Evolutionary conservation across 2,329 filamentous ascomycete species (phyloP), one percentile per base, ranked within the genome.

Genomic region (Aspergillus candidus): DNA sequence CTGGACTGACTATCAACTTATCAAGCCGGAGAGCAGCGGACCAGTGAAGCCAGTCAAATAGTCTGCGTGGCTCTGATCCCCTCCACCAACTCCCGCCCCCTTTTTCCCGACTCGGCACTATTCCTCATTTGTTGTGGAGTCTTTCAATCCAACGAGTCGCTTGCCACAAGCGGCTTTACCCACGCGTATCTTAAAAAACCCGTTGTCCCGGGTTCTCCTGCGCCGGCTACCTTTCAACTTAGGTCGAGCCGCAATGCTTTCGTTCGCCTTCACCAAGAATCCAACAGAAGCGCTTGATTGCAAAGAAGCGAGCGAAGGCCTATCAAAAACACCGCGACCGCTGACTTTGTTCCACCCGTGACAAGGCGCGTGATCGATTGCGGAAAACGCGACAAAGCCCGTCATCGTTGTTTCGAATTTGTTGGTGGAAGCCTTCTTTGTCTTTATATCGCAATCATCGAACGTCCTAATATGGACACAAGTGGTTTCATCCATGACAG

Each of bases 191-290:
- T 31, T 40, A 43, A 7, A 60, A 61, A 40, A 54, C 62, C 33
- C 56, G 62, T 45, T 70, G 72, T 52, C 55, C 55, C 46, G 51
- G 64, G 15, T 63, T 61, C 51, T 59, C 57, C 52, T 57, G 66
- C 66, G 50, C 67, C 32, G 56, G 59, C 39, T 65, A 64, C 47
- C 51, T 66, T 38, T 56, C 70, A 46, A 70, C 75, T 42, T 73
- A 75, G 43, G 72, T 75, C 27, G 80, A 86, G 55, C 78, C 78
- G 43, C 73, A 78, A 50, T 88, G 85, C 72, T 89, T 83, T 61
- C 72, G 82, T 41, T 79, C 75, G 15, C 72, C 89, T 34, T 85
- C 87, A 14, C 79, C 85, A 50, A 88, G 88, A 65, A 76, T 88
- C 51, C 82, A 80, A 59, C 78, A 80, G 52, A 80, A 78, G 52